phyloP scores from a whole-genome alignment of 352 stramenopile genomes.

The Phytophthora quininea region DNA sequence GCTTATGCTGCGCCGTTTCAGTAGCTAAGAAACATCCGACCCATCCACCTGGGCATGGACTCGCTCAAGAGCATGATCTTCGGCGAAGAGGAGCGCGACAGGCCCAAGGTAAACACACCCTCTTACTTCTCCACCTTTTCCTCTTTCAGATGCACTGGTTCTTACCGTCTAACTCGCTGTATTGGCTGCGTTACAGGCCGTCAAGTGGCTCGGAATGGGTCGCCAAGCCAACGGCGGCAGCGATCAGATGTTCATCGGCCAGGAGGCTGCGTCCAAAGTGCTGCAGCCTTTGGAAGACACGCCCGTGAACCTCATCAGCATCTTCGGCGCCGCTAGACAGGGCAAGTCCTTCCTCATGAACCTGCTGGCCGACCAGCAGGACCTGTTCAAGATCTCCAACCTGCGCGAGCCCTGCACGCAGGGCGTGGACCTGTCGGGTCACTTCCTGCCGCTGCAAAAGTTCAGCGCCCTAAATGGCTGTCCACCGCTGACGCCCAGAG shows the following conservation, averaged over 20 bases:
- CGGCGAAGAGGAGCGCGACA: conserved; percentile 14
- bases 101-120: conserved; percentile 19
- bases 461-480: conserved; percentile 83
- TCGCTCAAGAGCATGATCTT: conserved; percentile 50
- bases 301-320: conserved; percentile 83
- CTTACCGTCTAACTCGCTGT: conserved; percentile 18
- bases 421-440: conserved; percentile 80
- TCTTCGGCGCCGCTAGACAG: conserved; percentile 85
- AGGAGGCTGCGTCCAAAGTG: conserved; percentile 61
- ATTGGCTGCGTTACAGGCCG: conserved; percentile 44
- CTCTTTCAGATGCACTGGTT: neutral
- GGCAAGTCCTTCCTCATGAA: conserved; percentile 91
- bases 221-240: conserved; percentile 40
- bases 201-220: conserved; percentile 87
- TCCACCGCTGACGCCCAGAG: conserved; percentile 33
- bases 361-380: conserved; percentile 83
- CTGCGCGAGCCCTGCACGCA: conserved; percentile 86
- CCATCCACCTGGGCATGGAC: conserved; percentile 22
- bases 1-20: neutral
- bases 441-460: conserved; percentile 69
- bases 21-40: conserved; percentile 6
- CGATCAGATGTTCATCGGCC: conserved; percentile 76
- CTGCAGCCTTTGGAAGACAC: conserved; percentile 67
- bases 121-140: neutral
- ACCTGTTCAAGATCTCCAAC: conserved; percentile 90